phyloP scores from a whole-genome alignment of 208 protist genomes.

The Wallacemonas sp. region DNA sequence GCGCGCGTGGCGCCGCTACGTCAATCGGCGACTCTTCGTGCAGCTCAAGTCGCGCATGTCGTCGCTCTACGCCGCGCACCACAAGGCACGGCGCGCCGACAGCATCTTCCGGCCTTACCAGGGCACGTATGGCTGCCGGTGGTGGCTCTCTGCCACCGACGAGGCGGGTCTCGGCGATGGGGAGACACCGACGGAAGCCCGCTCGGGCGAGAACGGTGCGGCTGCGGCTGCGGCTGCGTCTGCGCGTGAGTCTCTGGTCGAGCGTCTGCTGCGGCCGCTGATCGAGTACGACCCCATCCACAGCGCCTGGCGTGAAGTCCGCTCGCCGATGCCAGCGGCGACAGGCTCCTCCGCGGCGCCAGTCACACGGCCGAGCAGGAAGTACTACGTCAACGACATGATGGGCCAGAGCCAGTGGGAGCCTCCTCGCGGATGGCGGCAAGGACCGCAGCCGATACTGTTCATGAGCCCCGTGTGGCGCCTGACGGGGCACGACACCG shows the following conservation, averaged over 20 bases:
- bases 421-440: slow-evolving; percentile 19
- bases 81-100: slow-evolving; percentile 68
- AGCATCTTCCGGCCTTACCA: slow-evolving; percentile 77
- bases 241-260: background rate
- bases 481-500: slow-evolving; percentile 41
- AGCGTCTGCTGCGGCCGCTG: slow-evolving; percentile 11
- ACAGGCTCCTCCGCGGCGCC: background rate
- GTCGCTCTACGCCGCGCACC: slow-evolving; percentile 31
- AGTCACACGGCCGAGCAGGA: slow-evolving; percentile 20
- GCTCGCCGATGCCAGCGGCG: slow-evolving; percentile 24
- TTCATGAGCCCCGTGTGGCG: slow-evolving; percentile 42
- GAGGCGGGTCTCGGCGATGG: slow-evolving; percentile 14
- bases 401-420: slow-evolving; percentile 36
- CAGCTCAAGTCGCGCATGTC: slow-evolving; percentile 46
- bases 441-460: slow-evolving; percentile 35
- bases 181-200: slow-evolving; percentile 18
- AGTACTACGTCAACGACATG: slow-evolving; percentile 52
- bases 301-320: slow-evolving; percentile 59
- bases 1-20: slow-evolving; percentile 72
- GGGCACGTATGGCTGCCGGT: slow-evolving; percentile 65
- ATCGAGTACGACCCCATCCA: slow-evolving; percentile 59
- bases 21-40: slow-evolving; percentile 53
- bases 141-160: slow-evolving; percentile 15
- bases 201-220: background rate
- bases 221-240: background rate